Evolutionary conservation across 345 rosid genomes (phyloP).

Genomic region (Citrus australasica): DNA sequence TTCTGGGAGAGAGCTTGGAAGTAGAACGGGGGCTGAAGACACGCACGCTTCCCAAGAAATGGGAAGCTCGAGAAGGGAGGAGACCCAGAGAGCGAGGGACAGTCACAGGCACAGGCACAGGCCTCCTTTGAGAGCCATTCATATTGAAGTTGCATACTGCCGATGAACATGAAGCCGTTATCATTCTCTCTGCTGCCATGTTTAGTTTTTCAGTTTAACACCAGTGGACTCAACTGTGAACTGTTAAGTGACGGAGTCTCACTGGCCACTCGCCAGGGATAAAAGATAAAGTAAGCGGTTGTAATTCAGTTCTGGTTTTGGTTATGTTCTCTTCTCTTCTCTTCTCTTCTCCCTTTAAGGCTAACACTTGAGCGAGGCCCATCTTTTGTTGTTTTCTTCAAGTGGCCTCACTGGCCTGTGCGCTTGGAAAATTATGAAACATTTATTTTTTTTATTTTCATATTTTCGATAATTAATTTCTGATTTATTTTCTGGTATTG

Average conservation of each 20-base stretch:
- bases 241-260: not conserved
- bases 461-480: not conserved
- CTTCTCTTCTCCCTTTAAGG: not conserved
- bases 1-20: slow-evolving; percentile 24
- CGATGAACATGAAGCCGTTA: slow-evolving; percentile 53
- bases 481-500: too few species aligned
- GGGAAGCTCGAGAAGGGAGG: slow-evolving; percentile 51
- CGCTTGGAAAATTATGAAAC: too few species aligned
- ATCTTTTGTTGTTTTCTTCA: not conserved
- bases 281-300: not conserved
- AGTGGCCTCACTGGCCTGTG: not conserved
- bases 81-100: slow-evolving; percentile 45
- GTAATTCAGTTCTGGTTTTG: not conserved
- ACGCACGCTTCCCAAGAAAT: slow-evolving; percentile 48
- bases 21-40: slow-evolving; percentile 29
- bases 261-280: slow-evolving; percentile 1
- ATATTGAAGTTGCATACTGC: slow-evolving; percentile 55
- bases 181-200: slow-evolving; percentile 72
- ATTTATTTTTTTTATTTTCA: not conserved
- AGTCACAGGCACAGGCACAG: slow-evolving; percentile 35
- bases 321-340: not conserved
- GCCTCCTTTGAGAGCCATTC: slow-evolving; percentile 52
- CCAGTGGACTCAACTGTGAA: too few species aligned
- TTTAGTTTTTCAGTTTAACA: not conserved
- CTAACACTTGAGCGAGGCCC: not conserved